Conservation (phyloP, 306 rosid species). For the Cyamopsis tetragonoloba region DNA sequence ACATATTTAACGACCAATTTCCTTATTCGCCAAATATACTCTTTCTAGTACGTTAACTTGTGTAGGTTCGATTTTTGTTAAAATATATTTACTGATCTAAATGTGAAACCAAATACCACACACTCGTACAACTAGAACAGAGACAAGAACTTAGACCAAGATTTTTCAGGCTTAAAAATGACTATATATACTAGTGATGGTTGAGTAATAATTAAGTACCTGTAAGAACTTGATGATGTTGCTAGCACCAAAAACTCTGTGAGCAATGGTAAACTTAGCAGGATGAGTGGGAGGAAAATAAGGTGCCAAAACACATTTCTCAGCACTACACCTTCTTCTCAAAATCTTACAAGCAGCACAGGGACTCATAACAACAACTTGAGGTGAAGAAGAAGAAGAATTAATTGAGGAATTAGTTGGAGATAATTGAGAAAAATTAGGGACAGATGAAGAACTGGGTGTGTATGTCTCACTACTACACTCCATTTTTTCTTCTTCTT, state of each 20-base stretch:
- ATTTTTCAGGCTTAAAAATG: not conserved
- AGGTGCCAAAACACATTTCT: slow-evolving; percentile 82
- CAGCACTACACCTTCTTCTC: slow-evolving; percentile 80
- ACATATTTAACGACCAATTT: too few species aligned
- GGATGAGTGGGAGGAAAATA: slow-evolving; percentile 95
- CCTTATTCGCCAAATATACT: too few species aligned
- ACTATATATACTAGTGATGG: too few species aligned
- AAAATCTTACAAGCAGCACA: slow-evolving; percentile 95
- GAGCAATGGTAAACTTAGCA: slow-evolving; percentile 89
- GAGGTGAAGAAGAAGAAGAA: slow-evolving; percentile 32
- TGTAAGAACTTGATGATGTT: slow-evolving; percentile 90
- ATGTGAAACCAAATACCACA: too few species aligned
- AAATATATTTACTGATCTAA: too few species aligned
- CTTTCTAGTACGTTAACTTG: too few species aligned
- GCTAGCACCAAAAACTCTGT: slow-evolving; percentile 94
- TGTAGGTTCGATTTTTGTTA: too few species aligned
- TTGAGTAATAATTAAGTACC: slow-evolving; percentile 34
- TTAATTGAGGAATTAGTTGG: too few species aligned
- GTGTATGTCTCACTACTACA: slow-evolving; percentile 39
- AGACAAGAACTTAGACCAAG: not conserved
- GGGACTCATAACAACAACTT: slow-evolving; percentile 51
- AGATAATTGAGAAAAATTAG: slow-evolving; percentile 34
- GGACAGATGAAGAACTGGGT: slow-evolving; percentile 31
- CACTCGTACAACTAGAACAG: not conserved
- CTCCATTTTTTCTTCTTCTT: too few species aligned